Evolutionary conservation across 2,329 filamentous ascomycete species (phyloP).

Genomic region (Ascochyta koolunga): DNA sequence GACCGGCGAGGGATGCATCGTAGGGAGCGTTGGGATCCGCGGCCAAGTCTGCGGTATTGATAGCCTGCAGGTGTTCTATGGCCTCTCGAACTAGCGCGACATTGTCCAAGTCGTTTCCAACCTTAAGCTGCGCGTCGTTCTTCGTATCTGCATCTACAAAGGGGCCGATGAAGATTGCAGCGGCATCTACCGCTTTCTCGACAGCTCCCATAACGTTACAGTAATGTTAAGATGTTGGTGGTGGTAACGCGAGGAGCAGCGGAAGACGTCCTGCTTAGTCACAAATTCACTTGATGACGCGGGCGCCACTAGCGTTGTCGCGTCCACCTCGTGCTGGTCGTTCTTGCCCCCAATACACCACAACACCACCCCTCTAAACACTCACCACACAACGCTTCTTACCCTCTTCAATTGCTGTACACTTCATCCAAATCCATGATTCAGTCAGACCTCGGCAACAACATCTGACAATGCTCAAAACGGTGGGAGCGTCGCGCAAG

Average conservation of each 20-base stretch:
- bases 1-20: conserved; percentile 46
- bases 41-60: conserved; percentile 42
- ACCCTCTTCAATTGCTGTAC: conserved; percentile 2
- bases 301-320: conserved; percentile 1
- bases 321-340: conserved; percentile 23
- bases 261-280: neutral
- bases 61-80: conserved; percentile 38
- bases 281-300: neutral
- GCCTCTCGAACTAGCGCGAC: conserved; percentile 34
- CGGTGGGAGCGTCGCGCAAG: conserved; percentile 33
- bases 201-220: conserved; percentile 33
- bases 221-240: neutral
- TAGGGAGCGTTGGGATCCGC: conserved; percentile 44
- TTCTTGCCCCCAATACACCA: neutral
- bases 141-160: conserved; percentile 29
- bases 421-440: conserved; percentile 1
- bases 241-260: no score
- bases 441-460: conserved; percentile 12
- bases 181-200: conserved; percentile 42
- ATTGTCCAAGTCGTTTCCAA: conserved; percentile 10
- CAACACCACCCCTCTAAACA: conserved; percentile 25
- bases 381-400: conserved; percentile 18
- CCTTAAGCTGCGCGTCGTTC: conserved; percentile 12
- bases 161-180: conserved; percentile 41
- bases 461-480: conserved; percentile 37